Conservation (phyloP, 805 yeast species). For the Pichia californica region DNA sequence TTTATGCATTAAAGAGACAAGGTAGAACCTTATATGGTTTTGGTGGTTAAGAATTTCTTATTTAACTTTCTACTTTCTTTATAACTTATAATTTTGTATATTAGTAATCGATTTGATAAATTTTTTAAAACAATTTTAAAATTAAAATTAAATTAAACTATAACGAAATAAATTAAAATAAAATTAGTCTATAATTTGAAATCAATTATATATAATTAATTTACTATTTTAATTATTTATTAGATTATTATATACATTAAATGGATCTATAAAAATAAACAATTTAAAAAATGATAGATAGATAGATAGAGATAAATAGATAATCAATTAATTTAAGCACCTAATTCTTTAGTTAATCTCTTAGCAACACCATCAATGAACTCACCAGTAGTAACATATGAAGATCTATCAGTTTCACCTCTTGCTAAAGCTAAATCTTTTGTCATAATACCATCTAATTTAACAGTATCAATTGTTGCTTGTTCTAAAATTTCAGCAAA, state of each 20-base stretch:
- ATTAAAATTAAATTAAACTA: too few species aligned
- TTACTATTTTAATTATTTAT: too few species aligned
- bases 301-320: background rate
- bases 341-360: conserved; percentile 39
- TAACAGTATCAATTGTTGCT: conserved; percentile 84
- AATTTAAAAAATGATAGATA: background rate
- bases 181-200: too few species aligned
- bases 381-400: conserved; percentile 88
- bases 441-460: conserved; percentile 83
- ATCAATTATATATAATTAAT: too few species aligned
- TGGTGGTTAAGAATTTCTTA: conserved; percentile 70
- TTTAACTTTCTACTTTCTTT: background rate
- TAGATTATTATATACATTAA: background rate
- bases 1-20: conserved; percentile 99
- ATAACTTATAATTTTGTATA: conserved; percentile 7
- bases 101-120: conserved; percentile 3
- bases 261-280: background rate
- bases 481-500: conserved; percentile 76
- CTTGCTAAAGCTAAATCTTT: conserved; percentile 89
- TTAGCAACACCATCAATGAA: conserved; percentile 76
- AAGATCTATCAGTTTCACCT: conserved; percentile 76
- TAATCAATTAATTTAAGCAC: conserved; percentile 9
- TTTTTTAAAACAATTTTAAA: too few species aligned
- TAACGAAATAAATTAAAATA: background rate
- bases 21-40: conserved; percentile 99